Evolutionary conservation across 164 flowering plant genomes (phyloP).

Genomic region (Stephania cephalantha): DNA sequence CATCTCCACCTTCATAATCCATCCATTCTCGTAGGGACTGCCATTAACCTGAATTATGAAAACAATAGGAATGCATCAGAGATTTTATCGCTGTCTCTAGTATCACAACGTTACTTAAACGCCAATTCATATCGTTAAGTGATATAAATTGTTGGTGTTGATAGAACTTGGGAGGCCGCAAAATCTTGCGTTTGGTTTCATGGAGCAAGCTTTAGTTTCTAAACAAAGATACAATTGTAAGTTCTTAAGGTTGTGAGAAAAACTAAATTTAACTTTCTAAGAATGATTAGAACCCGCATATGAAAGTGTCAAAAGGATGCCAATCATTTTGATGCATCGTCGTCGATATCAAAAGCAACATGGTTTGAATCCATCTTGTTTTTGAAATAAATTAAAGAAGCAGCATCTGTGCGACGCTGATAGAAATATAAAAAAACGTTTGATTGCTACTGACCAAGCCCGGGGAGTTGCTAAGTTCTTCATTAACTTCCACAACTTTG

Average conservation of each 20-base stretch:
- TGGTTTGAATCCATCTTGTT: not conserved
- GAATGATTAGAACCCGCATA: not conserved
- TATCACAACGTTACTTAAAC: not conserved
- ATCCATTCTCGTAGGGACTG: constrained; percentile 81
- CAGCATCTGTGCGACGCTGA: not conserved
- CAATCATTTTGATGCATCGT: not conserved
- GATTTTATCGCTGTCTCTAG: not conserved
- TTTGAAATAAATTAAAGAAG: not conserved
- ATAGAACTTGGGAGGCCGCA: not conserved
- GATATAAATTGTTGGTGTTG: not conserved
- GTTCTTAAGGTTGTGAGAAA: not conserved
- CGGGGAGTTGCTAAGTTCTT: constrained; percentile 58
- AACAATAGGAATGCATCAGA: not conserved
- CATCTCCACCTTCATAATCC: constrained; percentile 91
- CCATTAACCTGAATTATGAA: constrained; percentile 52
- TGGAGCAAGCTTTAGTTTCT: not conserved
- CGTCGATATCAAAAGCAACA: too few species aligned
- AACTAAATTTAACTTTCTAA: not conserved
- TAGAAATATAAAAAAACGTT: too few species aligned
- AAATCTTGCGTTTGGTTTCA: not conserved
- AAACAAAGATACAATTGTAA: not conserved
- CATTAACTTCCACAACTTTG: constrained; percentile 75
- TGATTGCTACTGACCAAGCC: constrained; percentile 58
- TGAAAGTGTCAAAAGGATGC: too few species aligned
- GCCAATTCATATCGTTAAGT: not conserved